Evolutionary conservation across 2,329 filamentous ascomycete genomes (phyloP), one percentile per base, ranked within the genome.

Genomic region (Talaromyces pinophilus): DNA sequence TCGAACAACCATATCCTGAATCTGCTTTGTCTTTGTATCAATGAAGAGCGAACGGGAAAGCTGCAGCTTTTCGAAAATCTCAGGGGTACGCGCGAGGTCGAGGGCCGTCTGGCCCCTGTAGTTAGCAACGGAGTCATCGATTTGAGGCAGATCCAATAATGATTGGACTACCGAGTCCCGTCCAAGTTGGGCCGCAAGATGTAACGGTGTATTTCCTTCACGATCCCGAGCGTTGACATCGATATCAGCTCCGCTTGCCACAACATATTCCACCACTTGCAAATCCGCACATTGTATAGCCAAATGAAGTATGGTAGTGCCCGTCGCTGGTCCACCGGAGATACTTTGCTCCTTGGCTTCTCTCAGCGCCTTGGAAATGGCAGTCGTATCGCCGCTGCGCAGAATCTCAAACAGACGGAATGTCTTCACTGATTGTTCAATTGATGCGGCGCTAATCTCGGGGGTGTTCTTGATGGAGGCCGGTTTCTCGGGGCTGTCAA

Each of bases 41-140:
- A 96, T 90, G 77, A 94, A 98, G 61, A 97, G 83, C 4, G 93
- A 96, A 54, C 93, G 87, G 8, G 93, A 90, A 17, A 98, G 88
- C 78, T 99, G 95, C 62, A 99, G 85, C 74, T 94, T 90, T 79
- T 98, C 93, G 81, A 96, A 98, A 65, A 98, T 97, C 19, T 98
- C 94, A 1, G 95, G 92, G 30, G 89, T 97, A 46, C 93, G 89
- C 4, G 95, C 92, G 50, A 97, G 83, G 73, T 99, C 95, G 62
- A 98, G 86, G 5, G 95, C 89, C 3, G 93, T 86, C 73, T 93
- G 92, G 63, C 92, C 93, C 66, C 92, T 89, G 73, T 89, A 88
- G 80, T 99, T 99, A 64, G 89, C 83, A 59, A 96, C 83, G 6
- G 93, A 89, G 76, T 99, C 95, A 74, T 97, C 97, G 80, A 98